Conservation (phyloP, 495 filamentous ascomycete species). For the Neurospora sublineolata region DNA sequence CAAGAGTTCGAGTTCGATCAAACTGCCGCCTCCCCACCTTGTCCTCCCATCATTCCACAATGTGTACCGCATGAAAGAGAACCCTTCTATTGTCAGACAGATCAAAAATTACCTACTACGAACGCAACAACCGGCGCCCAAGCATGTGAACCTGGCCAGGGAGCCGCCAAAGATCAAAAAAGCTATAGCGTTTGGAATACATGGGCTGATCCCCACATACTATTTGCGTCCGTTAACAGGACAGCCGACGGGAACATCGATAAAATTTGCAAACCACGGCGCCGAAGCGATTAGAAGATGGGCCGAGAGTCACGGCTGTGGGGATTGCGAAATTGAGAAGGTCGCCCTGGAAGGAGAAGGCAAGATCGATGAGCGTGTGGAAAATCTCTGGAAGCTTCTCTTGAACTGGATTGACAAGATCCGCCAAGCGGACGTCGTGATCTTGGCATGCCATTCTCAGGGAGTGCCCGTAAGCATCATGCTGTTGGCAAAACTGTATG, state of each 20-base stretch:
- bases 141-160: constrained; percentile 61
- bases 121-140: constrained; percentile 46
- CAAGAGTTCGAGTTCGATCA: constrained; percentile 23
- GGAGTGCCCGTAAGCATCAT: constrained; percentile 89
- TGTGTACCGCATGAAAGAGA: constrained; percentile 56
- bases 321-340: constrained; percentile 66
- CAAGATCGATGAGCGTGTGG: constrained; percentile 80
- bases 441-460: constrained; percentile 88
- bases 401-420: constrained; percentile 93
- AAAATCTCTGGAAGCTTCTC: constrained; percentile 84
- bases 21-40: constrained; percentile 43
- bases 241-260: constrained; percentile 89
- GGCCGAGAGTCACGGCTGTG: constrained; percentile 55
- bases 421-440: constrained; percentile 71
- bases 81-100: constrained; percentile 60
- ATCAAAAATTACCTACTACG: constrained; percentile 55
- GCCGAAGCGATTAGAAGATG: constrained; percentile 75
- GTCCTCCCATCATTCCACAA: constrained; percentile 56
- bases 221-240: constrained; percentile 78
- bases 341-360: constrained; percentile 96
- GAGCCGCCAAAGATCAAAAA: constrained; percentile 62
- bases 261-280: constrained; percentile 82
- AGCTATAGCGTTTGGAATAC: constrained; percentile 85
- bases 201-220: constrained; percentile 84
- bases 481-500: constrained; percentile 84